Base-by-base conservation (phyloP, 2,329 filamentous ascomycete species). In the Phialophora macrospora region DNA sequence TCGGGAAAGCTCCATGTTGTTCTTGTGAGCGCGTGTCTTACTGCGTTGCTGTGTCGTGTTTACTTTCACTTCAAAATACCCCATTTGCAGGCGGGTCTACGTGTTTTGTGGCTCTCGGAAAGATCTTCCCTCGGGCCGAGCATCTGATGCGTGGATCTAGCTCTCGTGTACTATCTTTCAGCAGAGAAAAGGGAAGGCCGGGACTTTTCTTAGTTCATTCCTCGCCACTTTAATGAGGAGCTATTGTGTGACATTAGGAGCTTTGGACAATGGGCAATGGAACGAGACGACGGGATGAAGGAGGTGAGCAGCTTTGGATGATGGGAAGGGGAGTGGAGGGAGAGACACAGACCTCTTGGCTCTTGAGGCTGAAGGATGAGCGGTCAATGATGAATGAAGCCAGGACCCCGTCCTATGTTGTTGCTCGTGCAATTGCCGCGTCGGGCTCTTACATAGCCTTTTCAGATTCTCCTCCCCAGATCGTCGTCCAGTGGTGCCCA, bases 1-100 rank as follows among this genome's bases (percentile, higher is more conserved):
- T 68, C 75, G 81, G 51, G 81, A 83, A 71, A 83, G 81, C 68
- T 81, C 80, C 20, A 76, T 83, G 72, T 52, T 71, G 34, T 68
- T 70, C 57, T 46, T 67, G 62, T 69, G 55, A 69, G 52, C 4
- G 17, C 3, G 17, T 44, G 38, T 44, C 17, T 6, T n/a, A 5
- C 38, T 7, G 12, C 12, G 38, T 41, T 41, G 38, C 38, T 17
- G 38, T 41, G 38, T 12, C 24, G 9, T 41, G 24, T 54, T 51
- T 55, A 22, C 38, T 52, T 65, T 54, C 30, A 28, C 26, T 65
- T 57, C 57, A 11, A 44, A 65, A 65, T 65, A 65, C 63, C 63
- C 63, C 51, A 65, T 65, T 65, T 55, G 63, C 63, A 46, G 58
- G 63, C 52, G 44, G 63, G 30, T 46, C 20, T 48, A 44, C 28